These are phyloP conservation scores for Tetrastigma voinierianum DNA, from an alignment of 164 flowering plant genomes.

Conservation along the genomic window DNA sequence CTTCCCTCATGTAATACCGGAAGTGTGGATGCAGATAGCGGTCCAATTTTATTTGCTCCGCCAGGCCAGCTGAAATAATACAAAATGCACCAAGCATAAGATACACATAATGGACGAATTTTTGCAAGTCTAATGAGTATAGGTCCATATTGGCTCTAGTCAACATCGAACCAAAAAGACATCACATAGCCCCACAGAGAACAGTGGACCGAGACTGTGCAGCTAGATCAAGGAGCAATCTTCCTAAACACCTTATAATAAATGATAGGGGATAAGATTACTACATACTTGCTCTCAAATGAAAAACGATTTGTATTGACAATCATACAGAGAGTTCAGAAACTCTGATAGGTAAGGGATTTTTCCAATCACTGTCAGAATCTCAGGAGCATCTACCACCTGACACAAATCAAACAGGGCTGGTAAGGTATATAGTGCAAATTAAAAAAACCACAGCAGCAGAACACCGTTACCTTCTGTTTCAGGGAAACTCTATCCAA, in stretches of 20 bases:
- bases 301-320: slow-evolving; percentile 91
- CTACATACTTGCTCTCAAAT: slow-evolving; percentile 84
- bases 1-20: slow-evolving; percentile 96
- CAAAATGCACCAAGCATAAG: neutral
- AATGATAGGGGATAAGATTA: neutral
- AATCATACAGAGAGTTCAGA: slow-evolving; percentile 82
- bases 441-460: slow-evolving; percentile 1
- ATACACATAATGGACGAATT: neutral
- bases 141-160: neutral
- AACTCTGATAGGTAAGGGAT: slow-evolving; percentile 82
- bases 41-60: slow-evolving; percentile 83
- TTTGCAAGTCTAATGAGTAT: neutral
- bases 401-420: slow-evolving; percentile 19
- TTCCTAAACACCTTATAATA: neutral
- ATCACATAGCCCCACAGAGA: neutral
- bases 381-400: slow-evolving; percentile 99
- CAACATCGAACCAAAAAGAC: neutral
- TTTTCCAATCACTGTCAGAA: slow-evolving; percentile 88
- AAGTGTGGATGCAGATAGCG: slow-evolving; percentile 94
- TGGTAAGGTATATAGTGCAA: neutral
- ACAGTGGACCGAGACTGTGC: neutral
- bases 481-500: slow-evolving; percentile 91
- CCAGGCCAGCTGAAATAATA: slow-evolving; percentile 68
- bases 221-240: neutral
- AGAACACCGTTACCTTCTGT: slow-evolving; percentile 66